A percentile compares a stretch with the other conserved stretches of the same genome.
Conservation (phyloP, 495 filamentous ascomycete genomes). For the Hypomontagnella submonticulosa region DNA sequence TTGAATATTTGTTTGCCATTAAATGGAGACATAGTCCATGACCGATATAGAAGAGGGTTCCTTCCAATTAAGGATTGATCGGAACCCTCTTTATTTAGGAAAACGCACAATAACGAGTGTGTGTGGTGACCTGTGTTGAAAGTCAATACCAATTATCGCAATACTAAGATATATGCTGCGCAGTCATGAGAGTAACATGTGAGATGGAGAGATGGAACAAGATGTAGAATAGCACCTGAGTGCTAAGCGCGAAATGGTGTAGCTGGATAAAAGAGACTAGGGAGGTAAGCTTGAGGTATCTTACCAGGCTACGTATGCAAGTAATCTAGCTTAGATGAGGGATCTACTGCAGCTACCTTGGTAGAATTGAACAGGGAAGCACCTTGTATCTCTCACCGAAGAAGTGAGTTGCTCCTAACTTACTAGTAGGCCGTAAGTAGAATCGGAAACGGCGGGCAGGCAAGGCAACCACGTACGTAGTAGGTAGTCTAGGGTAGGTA, state of each 20-base stretch:
- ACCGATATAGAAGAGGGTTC: constrained; percentile 12
- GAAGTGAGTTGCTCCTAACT: too few relatives aligned
- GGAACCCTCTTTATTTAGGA: constrained; percentile 12
- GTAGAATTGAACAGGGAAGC: too few relatives aligned
- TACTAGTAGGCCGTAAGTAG: too few relatives aligned
- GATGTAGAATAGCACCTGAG: background rate
- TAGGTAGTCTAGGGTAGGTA: background rate
- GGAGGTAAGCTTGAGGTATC: too few relatives aligned
- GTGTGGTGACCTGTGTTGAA: background rate
- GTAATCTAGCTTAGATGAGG: too few relatives aligned
- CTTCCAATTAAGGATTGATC: constrained; percentile 16
- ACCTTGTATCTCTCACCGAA: too few relatives aligned
- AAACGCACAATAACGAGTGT: background rate
- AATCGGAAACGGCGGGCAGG: too few relatives aligned
- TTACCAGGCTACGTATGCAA: too few relatives aligned
- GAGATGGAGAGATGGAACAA: background rate
- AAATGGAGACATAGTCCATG: constrained; percentile 28
- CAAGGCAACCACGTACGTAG: too few relatives aligned
- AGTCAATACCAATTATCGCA: background rate
- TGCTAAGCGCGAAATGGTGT: too few relatives aligned
- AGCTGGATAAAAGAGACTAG: too few relatives aligned
- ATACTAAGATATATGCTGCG: constrained; percentile 1
- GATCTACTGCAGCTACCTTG: too few relatives aligned
- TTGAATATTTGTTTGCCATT: constrained; percentile 27
- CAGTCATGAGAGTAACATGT: background rate